A percentile compares a stretch with the other conserved stretches of the same genome.
Evolutionary conservation across 1,284 basidiomycete species (phyloP).

Genomic region (Lentinus polychrous): DNA sequence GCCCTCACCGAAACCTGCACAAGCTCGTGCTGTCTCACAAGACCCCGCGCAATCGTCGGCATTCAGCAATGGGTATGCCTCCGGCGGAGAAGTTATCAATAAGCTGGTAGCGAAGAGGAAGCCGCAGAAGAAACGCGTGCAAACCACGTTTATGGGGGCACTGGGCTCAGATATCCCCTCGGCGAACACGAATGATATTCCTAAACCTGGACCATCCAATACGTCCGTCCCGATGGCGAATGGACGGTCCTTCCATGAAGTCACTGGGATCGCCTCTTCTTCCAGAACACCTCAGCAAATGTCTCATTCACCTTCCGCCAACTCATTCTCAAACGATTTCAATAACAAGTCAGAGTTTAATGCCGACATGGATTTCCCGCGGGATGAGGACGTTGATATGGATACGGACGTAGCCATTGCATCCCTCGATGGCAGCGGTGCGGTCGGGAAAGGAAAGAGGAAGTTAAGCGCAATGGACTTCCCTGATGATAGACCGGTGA

Average conservation of each 20-base stretch:
- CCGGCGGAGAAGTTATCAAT: constrained; percentile 53
- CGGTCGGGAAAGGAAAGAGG: constrained; percentile 36
- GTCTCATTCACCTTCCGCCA: background rate
- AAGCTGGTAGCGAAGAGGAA: constrained; percentile 67
- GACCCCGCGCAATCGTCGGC: background rate
- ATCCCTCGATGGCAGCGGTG: constrained; percentile 31
- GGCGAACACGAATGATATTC: constrained; percentile 18
- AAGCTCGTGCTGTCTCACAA: constrained; percentile 10
- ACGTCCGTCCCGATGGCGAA: background rate
- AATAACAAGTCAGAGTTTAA: background rate
- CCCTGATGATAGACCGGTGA: constrained; percentile 37
- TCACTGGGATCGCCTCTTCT: constrained; percentile 14
- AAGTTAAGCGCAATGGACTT: constrained; percentile 40
- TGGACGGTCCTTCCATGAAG: constrained; percentile 21
- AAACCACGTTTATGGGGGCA: constrained; percentile 40
- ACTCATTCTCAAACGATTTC: background rate
- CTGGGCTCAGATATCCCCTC: constrained; percentile 28
- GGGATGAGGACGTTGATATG: constrained; percentile 22
- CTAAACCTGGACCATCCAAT: constrained; percentile 8
- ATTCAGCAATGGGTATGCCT: constrained; percentile 24
- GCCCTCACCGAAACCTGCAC: constrained; percentile 32
- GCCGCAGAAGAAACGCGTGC: constrained; percentile 60
- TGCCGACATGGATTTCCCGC: background rate
- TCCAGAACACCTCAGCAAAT: background rate
- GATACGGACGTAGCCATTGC: constrained; percentile 50